These are phyloP conservation scores for Hymenotorrendiella dingleyae DNA, from an alignment of 2,329 filamentous ascomycete genomes.

Conservation along the genomic window DNA sequence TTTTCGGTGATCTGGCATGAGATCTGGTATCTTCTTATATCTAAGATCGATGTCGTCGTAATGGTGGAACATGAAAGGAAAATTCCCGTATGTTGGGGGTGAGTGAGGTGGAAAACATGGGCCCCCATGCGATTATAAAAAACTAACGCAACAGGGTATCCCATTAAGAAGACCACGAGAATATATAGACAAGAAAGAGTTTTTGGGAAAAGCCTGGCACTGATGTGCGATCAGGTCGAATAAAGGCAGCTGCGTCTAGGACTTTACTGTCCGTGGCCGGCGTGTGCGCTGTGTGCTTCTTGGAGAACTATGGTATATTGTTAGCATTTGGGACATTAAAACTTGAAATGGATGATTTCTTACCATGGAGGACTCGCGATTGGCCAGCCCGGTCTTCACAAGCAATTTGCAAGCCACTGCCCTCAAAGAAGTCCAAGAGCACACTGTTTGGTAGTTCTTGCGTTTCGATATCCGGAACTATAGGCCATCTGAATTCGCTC, in stretches of 20 bases:
- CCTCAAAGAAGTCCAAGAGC: conserved; percentile 54
- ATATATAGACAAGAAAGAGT: conserved; percentile 3
- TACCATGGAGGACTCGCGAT: conserved; percentile 42
- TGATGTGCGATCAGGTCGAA: no score
- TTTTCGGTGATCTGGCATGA: conserved; percentile 3
- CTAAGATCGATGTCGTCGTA: not conserved
- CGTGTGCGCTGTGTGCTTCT: conserved; percentile 1
- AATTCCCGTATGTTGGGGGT: not conserved
- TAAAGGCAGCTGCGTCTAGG: no score
- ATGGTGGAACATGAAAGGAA: not conserved
- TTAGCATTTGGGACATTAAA: not conserved
- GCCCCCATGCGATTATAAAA: no score
- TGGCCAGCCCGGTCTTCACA: conserved; percentile 58
- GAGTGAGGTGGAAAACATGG: no score
- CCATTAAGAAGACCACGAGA: not conserved
- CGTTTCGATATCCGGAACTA: conserved; percentile 80
- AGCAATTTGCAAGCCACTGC: conserved; percentile 58
- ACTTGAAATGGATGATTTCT: not conserved
- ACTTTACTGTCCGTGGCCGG: not conserved
- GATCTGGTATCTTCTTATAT: conserved; percentile 8
- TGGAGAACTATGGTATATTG: not conserved
- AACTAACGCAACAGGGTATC: not conserved
- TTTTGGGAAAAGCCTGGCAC: not conserved
- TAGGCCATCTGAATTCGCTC: conserved; percentile 73
- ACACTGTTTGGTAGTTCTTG: conserved; percentile 90